These are phyloP conservation scores for Funneliformis mosseae DNA, from an alignment of 192 early-diverging fungal genomes.

Conservation along the genomic window DNA sequence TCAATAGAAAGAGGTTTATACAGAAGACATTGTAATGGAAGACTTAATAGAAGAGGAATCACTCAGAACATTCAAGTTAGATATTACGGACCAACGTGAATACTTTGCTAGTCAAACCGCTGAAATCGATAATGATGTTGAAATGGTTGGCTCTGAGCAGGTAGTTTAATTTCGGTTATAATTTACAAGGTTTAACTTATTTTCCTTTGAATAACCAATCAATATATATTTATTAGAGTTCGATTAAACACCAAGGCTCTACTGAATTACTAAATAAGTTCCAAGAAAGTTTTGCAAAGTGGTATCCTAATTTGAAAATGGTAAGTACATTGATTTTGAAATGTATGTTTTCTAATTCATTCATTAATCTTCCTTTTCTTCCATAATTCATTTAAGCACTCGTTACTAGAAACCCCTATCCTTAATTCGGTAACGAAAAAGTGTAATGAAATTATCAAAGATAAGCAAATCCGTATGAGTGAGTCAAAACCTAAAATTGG, in stretches of 20 bases:
- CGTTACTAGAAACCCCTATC: not conserved
- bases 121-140: constrained; percentile 35
- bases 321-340: constrained; percentile 25
- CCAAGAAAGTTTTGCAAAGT: constrained; percentile 33
- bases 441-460: constrained; percentile 3
- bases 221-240: not conserved
- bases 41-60: constrained; percentile 64
- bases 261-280: not conserved
- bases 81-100: constrained; percentile 73
- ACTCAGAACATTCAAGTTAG: constrained; percentile 55
- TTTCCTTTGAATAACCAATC: not conserved
- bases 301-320: constrained; percentile 38
- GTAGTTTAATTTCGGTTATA: not conserved
- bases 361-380: not conserved
- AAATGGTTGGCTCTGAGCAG: constrained; percentile 26
- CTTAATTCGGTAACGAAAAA: not conserved
- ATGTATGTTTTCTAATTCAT: not conserved
- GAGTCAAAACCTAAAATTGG: constrained; percentile 1
- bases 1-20: constrained; percentile 53
- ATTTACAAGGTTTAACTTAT: not conserved
- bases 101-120: constrained; percentile 76
- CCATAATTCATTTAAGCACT: not conserved
- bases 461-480: not conserved
- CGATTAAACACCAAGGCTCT: not conserved
- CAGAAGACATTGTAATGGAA: constrained; percentile 64